A percentile compares a stretch with the other conserved stretches of the same genome.
Conservation (phyloP, 768 basidiomycete species). For the Auriscalpium orientale region DNA sequence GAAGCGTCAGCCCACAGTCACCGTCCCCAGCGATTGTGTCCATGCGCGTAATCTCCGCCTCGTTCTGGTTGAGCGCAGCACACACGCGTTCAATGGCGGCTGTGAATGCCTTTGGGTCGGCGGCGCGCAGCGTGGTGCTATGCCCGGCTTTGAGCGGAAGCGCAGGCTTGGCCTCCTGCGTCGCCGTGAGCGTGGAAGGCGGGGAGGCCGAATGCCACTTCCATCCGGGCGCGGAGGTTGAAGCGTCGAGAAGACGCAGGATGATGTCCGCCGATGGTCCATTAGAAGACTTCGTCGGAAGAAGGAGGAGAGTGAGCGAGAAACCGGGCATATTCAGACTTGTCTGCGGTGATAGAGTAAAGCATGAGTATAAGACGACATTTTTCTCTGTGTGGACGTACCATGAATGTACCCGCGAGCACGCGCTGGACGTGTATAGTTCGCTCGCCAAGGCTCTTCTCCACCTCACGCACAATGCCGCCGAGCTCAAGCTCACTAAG, state of each 20-base stretch:
- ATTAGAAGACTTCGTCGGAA: slow-evolving; percentile 43
- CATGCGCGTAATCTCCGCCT: slow-evolving; percentile 86
- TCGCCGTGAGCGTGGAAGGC: slow-evolving; percentile 24
- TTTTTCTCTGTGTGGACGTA: slow-evolving; percentile 21
- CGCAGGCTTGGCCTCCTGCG: slow-evolving; percentile 5
- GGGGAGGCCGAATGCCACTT: slow-evolving; percentile 55
- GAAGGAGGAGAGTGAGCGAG: slow-evolving; percentile 73
- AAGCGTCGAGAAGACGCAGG: slow-evolving; percentile 64
- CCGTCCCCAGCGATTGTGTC: slow-evolving; percentile 93
- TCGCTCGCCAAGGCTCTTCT: slow-evolving; percentile 44
- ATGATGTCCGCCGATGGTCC: slow-evolving; percentile 36
- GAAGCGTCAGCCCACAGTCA: slow-evolving; percentile 61
- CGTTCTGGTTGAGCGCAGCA: slow-evolving; percentile 61
- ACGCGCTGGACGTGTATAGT: slow-evolving; percentile 55
- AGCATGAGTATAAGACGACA: not conserved
- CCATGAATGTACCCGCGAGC: slow-evolving; percentile 83
- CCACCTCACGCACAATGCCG: slow-evolving; percentile 57
- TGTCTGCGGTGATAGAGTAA: slow-evolving; percentile 38
- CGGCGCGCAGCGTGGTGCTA: slow-evolving; percentile 23
- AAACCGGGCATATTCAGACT: slow-evolving; percentile 92
- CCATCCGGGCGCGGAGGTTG: slow-evolving; percentile 74
- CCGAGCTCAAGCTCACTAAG: slow-evolving; percentile 76
- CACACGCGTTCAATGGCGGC: slow-evolving; percentile 51
- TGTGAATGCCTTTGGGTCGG: slow-evolving; percentile 45
- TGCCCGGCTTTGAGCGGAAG: slow-evolving; percentile 1